These are phyloP conservation scores for Wallemia hederae DNA, from an alignment of 1,284 basidiomycete genomes.

Conservation along the genomic window DNA sequence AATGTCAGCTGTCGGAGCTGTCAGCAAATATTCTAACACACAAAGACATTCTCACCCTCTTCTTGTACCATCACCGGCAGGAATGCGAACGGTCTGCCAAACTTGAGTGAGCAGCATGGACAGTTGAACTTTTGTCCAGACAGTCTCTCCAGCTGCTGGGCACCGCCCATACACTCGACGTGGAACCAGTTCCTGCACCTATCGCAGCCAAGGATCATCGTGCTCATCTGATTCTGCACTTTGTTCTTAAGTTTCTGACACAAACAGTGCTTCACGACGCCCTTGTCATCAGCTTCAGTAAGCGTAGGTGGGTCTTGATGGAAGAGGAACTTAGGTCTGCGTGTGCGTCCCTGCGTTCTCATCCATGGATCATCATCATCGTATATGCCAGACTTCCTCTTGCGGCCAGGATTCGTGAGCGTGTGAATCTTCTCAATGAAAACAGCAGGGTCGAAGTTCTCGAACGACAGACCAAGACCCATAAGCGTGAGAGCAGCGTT, in stretches of 20 bases:
- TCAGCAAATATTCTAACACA: constrained; percentile 3
- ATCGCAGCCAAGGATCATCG: constrained; percentile 13
- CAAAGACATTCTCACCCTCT: neutral
- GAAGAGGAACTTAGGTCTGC: constrained; percentile 14
- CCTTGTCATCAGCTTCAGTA: constrained; percentile 6
- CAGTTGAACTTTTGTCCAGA: constrained; percentile 11
- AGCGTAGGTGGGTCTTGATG: constrained; percentile 11
- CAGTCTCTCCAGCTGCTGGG: constrained; percentile 8
- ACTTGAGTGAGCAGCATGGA: constrained; percentile 15
- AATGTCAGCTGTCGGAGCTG: constrained; percentile 9
- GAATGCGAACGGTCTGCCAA: constrained; percentile 12
- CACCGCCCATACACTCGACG: constrained; percentile 11
- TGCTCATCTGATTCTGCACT: constrained; percentile 1
- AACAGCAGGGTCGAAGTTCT: neutral
- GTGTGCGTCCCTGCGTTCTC: constrained; percentile 4
- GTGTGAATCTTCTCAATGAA: neutral
- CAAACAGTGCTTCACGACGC: constrained; percentile 11
- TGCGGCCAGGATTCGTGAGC: neutral
- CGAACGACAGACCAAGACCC: neutral
- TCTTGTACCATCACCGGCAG: constrained; percentile 12
- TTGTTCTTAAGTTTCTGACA: constrained; percentile 11
- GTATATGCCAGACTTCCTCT: neutral
- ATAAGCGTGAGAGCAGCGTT: neutral
- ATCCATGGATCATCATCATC: no score
- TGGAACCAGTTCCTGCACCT: constrained; percentile 15